phyloP scores from a whole-genome alignment of 441 rosid genomes.

The Erysimum cheiri region DNA sequence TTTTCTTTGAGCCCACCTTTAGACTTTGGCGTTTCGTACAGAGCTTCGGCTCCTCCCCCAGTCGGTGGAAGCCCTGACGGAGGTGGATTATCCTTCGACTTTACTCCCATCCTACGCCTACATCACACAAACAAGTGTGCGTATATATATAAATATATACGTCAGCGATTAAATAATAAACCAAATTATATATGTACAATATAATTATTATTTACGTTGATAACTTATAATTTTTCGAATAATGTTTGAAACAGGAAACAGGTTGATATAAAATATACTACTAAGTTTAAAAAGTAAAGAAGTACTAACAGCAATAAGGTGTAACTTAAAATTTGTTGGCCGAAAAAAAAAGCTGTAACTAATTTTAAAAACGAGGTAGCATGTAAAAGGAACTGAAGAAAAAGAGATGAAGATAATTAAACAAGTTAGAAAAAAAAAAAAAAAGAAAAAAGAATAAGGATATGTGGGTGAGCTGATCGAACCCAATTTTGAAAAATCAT shows the following conservation, averaged over 20 bases:
- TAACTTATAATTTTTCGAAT: neutral
- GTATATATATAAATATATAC: neutral
- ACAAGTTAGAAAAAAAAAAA: neutral
- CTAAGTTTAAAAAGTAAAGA: neutral
- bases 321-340: neutral
- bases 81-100: slow-evolving; percentile 33
- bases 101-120: slow-evolving; percentile 34
- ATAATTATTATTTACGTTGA: slow-evolving; percentile 5
- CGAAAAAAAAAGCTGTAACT: neutral
- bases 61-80: slow-evolving; percentile 33
- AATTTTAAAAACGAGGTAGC: neutral
- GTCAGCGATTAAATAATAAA: neutral
- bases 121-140: slow-evolving; percentile 23
- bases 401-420: neutral
- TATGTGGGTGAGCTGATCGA: neutral
- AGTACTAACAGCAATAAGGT: neutral
- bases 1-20: neutral
- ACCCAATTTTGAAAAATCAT: neutral
- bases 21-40: neutral
- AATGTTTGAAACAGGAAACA: neutral
- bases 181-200: neutral
- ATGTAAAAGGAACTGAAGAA: neutral
- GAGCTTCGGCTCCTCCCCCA: neutral
- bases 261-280: neutral
- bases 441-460: neutral